Conservation (phyloP, 805 yeast genomes). For the Wickerhamomyces mucosus region DNA sequence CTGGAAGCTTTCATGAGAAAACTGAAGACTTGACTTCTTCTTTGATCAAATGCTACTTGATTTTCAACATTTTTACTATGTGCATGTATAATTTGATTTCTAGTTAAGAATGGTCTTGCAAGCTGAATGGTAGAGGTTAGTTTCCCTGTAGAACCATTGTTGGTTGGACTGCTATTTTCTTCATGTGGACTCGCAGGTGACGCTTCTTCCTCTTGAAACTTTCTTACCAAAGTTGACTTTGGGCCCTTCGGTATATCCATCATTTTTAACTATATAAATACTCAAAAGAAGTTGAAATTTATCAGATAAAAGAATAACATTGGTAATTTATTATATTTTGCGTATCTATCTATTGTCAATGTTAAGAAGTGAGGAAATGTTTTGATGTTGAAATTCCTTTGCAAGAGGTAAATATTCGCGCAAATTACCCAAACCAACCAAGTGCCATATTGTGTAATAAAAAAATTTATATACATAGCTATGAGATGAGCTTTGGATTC, state of each 20-base stretch:
- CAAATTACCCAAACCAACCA: too few relatives aligned
- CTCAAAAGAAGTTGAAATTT: too few relatives aligned
- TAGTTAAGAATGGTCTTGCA: conserved; percentile 54
- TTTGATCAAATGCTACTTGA: conserved; percentile 37
- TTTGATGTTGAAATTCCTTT: too few relatives aligned
- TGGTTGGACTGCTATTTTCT: neutral
- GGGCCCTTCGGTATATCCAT: neutral
- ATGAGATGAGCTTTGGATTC: too few relatives aligned
- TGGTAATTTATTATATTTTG: too few relatives aligned
- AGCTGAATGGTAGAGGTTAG: conserved; percentile 28
- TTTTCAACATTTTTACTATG: conserved; percentile 46
- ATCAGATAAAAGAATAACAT: too few relatives aligned
- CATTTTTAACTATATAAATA: too few relatives aligned
- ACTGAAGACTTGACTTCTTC: conserved; percentile 43
- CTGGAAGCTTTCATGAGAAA: conserved; percentile 44
- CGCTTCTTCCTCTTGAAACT: neutral
- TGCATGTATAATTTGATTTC: conserved; percentile 40
- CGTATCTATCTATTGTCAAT: too few relatives aligned
- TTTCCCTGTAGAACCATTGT: neutral
- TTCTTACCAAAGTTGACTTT: neutral
- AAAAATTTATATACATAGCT: too few relatives aligned
- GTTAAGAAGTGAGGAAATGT: too few relatives aligned
- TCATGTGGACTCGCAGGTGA: conserved; percentile 2
- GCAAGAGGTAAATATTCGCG: too few relatives aligned
- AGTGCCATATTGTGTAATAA: too few relatives aligned